Conservation (phyloP, 306 rosid species). For the Cucurbita moschata region DNA sequence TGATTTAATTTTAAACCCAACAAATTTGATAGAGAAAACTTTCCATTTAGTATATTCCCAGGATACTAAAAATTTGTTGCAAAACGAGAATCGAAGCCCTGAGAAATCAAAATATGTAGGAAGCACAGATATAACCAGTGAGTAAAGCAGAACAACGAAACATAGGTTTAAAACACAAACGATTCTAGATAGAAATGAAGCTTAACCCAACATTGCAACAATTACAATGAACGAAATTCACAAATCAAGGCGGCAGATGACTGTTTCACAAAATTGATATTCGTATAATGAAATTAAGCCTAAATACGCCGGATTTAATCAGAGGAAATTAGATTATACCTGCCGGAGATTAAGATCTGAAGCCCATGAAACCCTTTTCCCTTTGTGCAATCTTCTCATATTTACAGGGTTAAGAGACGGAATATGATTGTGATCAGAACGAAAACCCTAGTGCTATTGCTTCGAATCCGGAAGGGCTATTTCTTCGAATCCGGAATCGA, state of each 20-base stretch:
- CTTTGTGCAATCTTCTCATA: conserved; percentile 67
- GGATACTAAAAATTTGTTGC: background rate
- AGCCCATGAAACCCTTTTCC: conserved; percentile 77
- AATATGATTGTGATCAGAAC: background rate
- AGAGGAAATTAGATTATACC: conserved; percentile 39
- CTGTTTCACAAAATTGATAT: conserved; percentile 2
- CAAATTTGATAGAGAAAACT: background rate
- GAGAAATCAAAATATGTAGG: background rate
- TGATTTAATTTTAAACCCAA: background rate
- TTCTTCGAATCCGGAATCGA: background rate
- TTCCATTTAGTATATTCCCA: background rate
- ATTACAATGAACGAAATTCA: background rate
- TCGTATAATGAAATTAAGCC: background rate
- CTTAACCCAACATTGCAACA: background rate
- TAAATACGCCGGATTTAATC: conserved; percentile 16
- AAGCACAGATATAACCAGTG: background rate
- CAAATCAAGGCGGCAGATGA: conserved; percentile 4
- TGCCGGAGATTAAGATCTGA: conserved; percentile 77
- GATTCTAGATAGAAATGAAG: background rate
- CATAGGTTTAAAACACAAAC: background rate
- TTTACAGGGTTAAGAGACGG: conserved; percentile 6
- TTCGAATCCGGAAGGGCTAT: background rate
- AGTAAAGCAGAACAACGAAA: background rate
- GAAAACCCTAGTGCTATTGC: background rate
- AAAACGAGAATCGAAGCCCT: background rate